Percentiles rank a stretch among this genome's conserved stretches.
phyloP scores from a whole-genome alignment of 2,329 filamentous ascomycete species.

The Raffaelea ambrosiae region DNA sequence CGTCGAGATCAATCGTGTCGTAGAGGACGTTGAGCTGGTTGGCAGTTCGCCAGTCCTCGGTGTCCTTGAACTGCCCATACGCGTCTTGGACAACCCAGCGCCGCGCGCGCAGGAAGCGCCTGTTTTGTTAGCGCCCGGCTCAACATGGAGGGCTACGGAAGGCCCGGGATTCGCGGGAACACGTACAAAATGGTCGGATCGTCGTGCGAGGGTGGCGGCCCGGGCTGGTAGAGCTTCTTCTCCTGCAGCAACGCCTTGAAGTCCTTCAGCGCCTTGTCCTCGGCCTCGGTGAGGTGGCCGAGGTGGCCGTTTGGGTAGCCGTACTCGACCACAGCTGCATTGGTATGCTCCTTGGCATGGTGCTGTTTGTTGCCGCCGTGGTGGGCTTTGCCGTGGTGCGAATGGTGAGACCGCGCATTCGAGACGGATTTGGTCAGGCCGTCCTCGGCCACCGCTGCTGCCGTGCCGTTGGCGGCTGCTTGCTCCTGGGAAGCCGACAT shows the following conservation, averaged over 20 bases:
- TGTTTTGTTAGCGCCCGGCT: conserved; percentile 26
- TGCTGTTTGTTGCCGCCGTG: background rate
- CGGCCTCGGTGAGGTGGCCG: conserved; percentile 62
- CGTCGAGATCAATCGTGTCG: conserved; percentile 74
- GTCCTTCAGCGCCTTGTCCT: conserved; percentile 56
- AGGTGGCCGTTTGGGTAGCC: conserved; percentile 71
- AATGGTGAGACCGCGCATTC: background rate
- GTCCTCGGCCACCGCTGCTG: background rate
- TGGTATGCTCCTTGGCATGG: conserved; percentile 1
- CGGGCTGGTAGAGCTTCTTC: conserved; percentile 54
- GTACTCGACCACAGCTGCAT: conserved; percentile 19
- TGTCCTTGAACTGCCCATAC: conserved; percentile 75
- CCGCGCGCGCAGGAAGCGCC: conserved; percentile 78
- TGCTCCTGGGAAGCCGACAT: background rate
- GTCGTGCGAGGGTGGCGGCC: conserved; percentile 55
- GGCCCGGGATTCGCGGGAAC: background rate
- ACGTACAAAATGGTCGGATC: conserved; percentile 60
- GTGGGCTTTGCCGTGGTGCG: background rate
- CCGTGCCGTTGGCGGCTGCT: background rate
- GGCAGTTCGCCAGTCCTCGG: conserved; percentile 76
- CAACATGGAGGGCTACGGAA: too few relatives aligned
- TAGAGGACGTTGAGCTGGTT: conserved; percentile 75
- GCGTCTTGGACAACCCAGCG: conserved; percentile 73
- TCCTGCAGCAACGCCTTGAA: conserved; percentile 65
- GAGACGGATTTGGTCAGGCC: background rate